Conservation (phyloP, 805 yeast species). For the Grigorovia transvaalensis region DNA sequence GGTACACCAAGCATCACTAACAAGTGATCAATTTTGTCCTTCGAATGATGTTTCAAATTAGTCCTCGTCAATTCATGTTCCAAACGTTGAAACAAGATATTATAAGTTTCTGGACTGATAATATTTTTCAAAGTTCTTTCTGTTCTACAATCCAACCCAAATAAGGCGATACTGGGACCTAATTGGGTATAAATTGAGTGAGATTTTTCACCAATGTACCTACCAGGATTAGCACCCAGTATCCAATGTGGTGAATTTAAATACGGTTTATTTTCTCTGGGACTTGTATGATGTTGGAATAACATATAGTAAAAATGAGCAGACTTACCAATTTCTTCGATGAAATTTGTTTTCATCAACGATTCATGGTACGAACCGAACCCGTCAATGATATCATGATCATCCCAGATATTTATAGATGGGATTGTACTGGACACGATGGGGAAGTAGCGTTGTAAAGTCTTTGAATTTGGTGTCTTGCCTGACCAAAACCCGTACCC, state of each 20-base stretch:
- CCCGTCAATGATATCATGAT: slow-evolving; percentile 95
- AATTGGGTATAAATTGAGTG: slow-evolving; percentile 64
- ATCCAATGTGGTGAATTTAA: slow-evolving; percentile 51
- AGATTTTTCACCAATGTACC: slow-evolving; percentile 51
- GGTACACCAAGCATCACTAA: slow-evolving; percentile 88
- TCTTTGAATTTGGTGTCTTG: slow-evolving; percentile 39
- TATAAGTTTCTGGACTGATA: slow-evolving; percentile 46
- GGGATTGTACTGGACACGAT: slow-evolving; percentile 77
- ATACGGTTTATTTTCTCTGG: slow-evolving; percentile 31
- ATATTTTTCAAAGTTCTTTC: slow-evolving; percentile 63
- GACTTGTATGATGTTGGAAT: slow-evolving; percentile 72
- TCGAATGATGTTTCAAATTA: slow-evolving; percentile 26
- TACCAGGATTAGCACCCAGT: slow-evolving; percentile 42
- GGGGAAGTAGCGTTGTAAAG: slow-evolving; percentile 61
- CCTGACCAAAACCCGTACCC: slow-evolving; percentile 86
- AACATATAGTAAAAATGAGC: slow-evolving; percentile 84
- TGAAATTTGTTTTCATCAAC: slow-evolving; percentile 65
- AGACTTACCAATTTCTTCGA: slow-evolving; percentile 58
- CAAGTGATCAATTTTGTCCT: slow-evolving; percentile 46
- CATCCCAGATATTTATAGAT: slow-evolving; percentile 77
- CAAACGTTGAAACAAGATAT: slow-evolving; percentile 49
- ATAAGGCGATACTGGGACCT: slow-evolving; percentile 60
- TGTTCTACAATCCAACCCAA: slow-evolving; percentile 88
- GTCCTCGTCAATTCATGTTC: slow-evolving; percentile 37
- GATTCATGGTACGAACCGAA: slow-evolving; percentile 76